These are phyloP conservation scores for Coleophoma crateriformis DNA, from an alignment of 2,329 filamentous ascomycete genomes.

Conservation along the genomic window DNA sequence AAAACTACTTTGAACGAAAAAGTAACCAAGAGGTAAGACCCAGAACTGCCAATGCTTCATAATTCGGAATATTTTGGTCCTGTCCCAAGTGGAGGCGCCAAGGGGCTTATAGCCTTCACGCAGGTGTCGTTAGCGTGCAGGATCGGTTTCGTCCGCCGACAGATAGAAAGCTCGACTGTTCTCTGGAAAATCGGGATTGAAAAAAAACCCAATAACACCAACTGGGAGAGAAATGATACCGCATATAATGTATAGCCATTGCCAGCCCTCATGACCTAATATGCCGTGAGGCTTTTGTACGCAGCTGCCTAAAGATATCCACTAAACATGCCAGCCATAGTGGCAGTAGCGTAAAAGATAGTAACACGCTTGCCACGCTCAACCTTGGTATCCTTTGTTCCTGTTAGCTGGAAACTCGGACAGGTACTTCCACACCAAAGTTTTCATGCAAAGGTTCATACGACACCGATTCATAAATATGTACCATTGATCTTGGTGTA, in stretches of 20 bases:
- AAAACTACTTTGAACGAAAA: constrained; percentile 15
- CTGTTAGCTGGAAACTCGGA: too few species aligned
- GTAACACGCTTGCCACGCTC: constrained; percentile 49
- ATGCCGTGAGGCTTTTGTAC: constrained; percentile 30
- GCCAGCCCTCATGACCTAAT: constrained; percentile 32
- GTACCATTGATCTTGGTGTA: too few species aligned
- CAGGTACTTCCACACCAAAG: too few species aligned
- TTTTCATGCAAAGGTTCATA: too few species aligned
- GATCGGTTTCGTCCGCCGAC: constrained; percentile 3
- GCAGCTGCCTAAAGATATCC: constrained; percentile 37
- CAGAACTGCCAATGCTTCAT: constrained; percentile 20
- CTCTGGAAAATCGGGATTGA: constrained; percentile 34
- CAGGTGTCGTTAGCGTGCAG: constrained; percentile 12
- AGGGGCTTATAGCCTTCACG: constrained; percentile 15
- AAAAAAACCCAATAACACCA: constrained; percentile 43
- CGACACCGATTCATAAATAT: too few species aligned
- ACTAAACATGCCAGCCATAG: constrained; percentile 40
- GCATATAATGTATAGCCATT: constrained; percentile 43
- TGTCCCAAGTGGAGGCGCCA: constrained; percentile 15
- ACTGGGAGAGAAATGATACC: constrained; percentile 49
- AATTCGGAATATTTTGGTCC: constrained; percentile 18
- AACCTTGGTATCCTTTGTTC: constrained; percentile 22
- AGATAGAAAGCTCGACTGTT: constrained; percentile 35
- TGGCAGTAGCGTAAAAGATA: constrained; percentile 46
- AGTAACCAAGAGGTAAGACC: constrained; percentile 18